Evolutionary conservation across 1,284 basidiomycete genomes (phyloP), one percentile per base, ranked within the genome.

Genomic region (Leccinum pseudoinsigne): DNA sequence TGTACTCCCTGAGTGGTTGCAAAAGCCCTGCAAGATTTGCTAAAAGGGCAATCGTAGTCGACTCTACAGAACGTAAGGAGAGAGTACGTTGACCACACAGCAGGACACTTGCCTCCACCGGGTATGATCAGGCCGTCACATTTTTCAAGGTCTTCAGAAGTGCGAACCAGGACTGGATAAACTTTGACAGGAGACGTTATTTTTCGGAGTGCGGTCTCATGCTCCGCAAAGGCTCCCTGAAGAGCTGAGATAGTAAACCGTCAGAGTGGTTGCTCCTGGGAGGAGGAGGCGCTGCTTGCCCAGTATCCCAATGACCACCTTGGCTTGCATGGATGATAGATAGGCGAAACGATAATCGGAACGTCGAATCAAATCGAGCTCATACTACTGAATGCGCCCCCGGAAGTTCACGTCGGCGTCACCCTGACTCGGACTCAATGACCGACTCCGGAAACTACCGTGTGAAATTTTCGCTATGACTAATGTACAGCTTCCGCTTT

Each of bases 201-300:
- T 64, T 82, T 85, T 72, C 87, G 82, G 60, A 95, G 80, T 67
- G 88, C 86, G 11, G 80, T 77, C 73, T 91, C 83, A 77, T 98
- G 97, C 78, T 99, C 96, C 45, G 85, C 83, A 74, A 98, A 98
- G 5, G 95, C 95, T 59, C 96, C 97, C 77, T 98, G 97, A 53
- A 98, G 83, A 58, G 96, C 97, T 89, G 57, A 58, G 26, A 34
- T 26, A 26, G 28, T n/a, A 12, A 21, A 12, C 23, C 9, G 40
- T 74, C 51, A 53, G 51, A 65, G 40, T 16, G 2, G 16, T 31
- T 16, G 36, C 50, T 40, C 40, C 11, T 16, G 6, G 47, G 4
- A 59, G 12, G 3, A 23, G 50, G 36, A 6, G 4, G 51, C 23
- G 23, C 9, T 21, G 47, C 68, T 61, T 59, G 66, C 74, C 74